Evolutionary conservation across 2,329 filamentous ascomycete species (phyloP), one percentile per base, ranked within the genome.

Genomic region (Exophiala spinifera): DNA sequence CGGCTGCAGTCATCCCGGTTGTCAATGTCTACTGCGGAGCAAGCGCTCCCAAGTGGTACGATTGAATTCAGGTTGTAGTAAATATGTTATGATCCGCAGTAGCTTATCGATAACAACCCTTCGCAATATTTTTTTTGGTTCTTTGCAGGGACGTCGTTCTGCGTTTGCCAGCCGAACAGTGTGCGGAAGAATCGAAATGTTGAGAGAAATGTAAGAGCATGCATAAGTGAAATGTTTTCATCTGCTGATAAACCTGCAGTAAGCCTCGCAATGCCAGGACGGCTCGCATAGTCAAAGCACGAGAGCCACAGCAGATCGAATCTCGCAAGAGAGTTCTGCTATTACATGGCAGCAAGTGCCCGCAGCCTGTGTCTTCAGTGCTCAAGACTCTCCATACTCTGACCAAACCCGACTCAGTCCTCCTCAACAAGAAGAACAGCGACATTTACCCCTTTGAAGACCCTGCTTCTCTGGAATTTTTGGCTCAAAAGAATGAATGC

Each of bases 341-440:
- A 72, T 84, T 99, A 60, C 87, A 90, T 61, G 92, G 91, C 66
- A 90, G 88, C 48, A 87, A 84, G 70, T 92, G 89, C 70, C 92
- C 89, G 43, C 85, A 92, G 66, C 76, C 94, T 46, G 79, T 91
- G 53, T 86, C 95, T 73, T 86, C 92, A 64, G 89, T 90, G 54
- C 79, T 96, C 59, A 87, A 84, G 63, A 94, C 96, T 66, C 82
- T 99, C 53, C 83, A 90, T 73, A 82, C 89, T 46, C 79, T 99
- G 67, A 91, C 92, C 65, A 85, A 88, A 67, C 91, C 91, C 2
- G 80, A 92, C 58, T 86, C 86, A 61, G 87, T 95, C 72, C 91
- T 91, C 64, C 96, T 99, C 77, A 89, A 85, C 74, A 99, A 97
- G 82, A 97, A 97, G 79, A 99, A 99, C 74, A 80, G 85, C 57